These are phyloP conservation scores for Mycotypha africana DNA, from an alignment of 371 early-diverging fungal species.

Conservation along the genomic window DNA sequence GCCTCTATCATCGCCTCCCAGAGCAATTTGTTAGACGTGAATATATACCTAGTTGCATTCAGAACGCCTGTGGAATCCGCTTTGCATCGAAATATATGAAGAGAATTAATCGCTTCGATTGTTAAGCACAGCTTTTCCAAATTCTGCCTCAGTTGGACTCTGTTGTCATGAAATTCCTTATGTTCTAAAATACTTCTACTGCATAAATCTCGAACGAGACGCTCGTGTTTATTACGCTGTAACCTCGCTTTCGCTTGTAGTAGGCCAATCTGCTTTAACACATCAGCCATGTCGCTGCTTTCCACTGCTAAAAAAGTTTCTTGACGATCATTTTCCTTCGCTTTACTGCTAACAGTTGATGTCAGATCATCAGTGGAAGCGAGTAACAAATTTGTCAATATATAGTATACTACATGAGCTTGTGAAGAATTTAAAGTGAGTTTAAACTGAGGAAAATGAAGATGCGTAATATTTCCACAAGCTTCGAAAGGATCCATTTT, in stretches of 20 bases:
- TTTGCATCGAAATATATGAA: conserved; percentile 29
- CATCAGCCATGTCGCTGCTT: conserved; percentile 45
- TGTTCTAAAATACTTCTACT: conserved; percentile 3
- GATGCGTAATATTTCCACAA: conserved; percentile 40
- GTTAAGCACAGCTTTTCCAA: conserved; percentile 56
- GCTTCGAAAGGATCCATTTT: conserved; percentile 28
- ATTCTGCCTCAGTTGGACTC: conserved; percentile 7
- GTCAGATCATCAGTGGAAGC: too few relatives aligned
- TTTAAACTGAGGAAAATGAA: conserved; percentile 58
- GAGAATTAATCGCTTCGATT: conserved; percentile 51
- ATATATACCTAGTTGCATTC: conserved; percentile 15
- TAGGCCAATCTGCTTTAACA: conserved; percentile 51
- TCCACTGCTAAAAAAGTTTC: conserved; percentile 74
- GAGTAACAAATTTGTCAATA: too few relatives aligned
- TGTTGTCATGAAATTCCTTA: conserved; percentile 13
- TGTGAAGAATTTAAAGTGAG: conserved; percentile 63
- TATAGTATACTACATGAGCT: conserved; percentile 53
- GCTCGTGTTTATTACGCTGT: conserved; percentile 44
- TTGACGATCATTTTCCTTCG: conserved; percentile 57
- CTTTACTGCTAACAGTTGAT: conserved; percentile 60
- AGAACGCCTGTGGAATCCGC: conserved; percentile 17
- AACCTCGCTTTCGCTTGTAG: conserved; percentile 47
- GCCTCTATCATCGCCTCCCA: conserved; percentile 57
- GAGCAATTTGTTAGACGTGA: conserved; percentile 36
- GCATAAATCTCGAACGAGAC: conserved; percentile 53